phyloP scores from a whole-genome alignment of 306 rosid species.

The Begonia masoniana region DNA sequence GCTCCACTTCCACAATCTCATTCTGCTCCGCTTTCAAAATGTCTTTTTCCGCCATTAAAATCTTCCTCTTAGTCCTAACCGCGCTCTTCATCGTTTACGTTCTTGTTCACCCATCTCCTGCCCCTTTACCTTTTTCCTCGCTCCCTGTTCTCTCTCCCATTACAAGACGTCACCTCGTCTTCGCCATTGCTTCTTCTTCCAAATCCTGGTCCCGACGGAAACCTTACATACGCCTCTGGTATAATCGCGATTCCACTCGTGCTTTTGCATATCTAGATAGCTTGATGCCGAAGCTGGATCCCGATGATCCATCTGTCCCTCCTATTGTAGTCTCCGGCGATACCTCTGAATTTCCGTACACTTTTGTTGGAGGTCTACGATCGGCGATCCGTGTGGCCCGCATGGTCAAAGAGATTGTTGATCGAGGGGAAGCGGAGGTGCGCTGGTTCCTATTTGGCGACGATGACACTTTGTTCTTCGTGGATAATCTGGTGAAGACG shows the following conservation, averaged over 20 bases:
- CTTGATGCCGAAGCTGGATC: conserved; percentile 2
- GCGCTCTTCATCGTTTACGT: conserved; percentile 30
- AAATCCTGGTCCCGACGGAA: conserved; percentile 50
- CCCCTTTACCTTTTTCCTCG: not conserved
- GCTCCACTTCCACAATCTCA: conserved; percentile 1
- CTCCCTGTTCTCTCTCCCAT: conserved; percentile 13
- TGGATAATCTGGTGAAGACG: conserved; percentile 55
- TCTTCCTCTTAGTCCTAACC: conserved; percentile 34
- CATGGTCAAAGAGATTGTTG: conserved; percentile 62
- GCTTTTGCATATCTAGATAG: conserved; percentile 71
- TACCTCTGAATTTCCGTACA: conserved; percentile 50
- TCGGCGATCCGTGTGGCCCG: conserved; percentile 91
- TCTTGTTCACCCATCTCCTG: conserved; percentile 17
- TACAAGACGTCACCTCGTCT: conserved; percentile 72
- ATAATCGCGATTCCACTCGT: conserved; percentile 43
- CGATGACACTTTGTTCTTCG: conserved; percentile 81
- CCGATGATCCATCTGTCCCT: conserved; percentile 17
- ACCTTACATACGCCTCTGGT: conserved; percentile 54
- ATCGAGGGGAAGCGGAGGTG: conserved; percentile 48
- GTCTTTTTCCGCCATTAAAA: conserved; percentile 20
- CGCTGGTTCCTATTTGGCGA: conserved; percentile 95
- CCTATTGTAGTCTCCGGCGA: conserved; percentile 46
- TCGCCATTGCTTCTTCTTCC: conserved; percentile 65
- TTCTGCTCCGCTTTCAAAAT: conserved; percentile 2
- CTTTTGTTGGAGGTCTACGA: conserved; percentile 48